Conservation (phyloP, 2,329 filamentous ascomycete species). For the Stagonosporopsis chrysanthemi region DNA sequence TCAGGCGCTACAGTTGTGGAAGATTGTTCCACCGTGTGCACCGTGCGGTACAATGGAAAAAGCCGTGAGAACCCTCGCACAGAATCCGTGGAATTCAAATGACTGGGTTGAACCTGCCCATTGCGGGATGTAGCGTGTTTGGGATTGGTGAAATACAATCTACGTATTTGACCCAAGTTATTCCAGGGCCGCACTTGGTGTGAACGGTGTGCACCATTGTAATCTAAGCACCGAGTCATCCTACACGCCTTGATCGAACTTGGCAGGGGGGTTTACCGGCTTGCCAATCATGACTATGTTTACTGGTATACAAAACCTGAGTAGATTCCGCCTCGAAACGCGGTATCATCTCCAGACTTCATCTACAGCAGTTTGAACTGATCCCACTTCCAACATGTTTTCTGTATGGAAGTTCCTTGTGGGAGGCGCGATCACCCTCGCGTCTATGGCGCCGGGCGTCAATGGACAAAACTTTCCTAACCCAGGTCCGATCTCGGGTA, state of each 20-base stretch:
- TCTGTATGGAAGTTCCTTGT: conserved; percentile 11
- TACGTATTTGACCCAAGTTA: too few relatives aligned
- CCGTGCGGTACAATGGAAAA: background rate
- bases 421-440: conserved; percentile 6
- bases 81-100: background rate
- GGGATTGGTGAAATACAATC: background rate
- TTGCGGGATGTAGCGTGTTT: background rate
- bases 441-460: conserved; percentile 7
- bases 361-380: background rate
- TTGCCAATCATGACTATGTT: background rate
- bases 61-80: background rate
- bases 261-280: background rate
- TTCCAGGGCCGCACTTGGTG: background rate
- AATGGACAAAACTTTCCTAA: conserved; percentile 11
- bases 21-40: background rate
- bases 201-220: background rate
- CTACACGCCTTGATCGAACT: background rate
- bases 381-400: conserved; percentile 1
- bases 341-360: background rate
- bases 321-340: background rate
- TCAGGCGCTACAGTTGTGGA: background rate
- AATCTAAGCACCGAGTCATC: background rate
- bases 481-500: conserved; percentile 10
- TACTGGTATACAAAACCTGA: background rate
- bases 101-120: background rate